A percentile compares a stretch with the other conserved stretches of the same genome.
Conservation (phyloP, 495 filamentous ascomycete genomes). For the Penicillium verhagenii region DNA sequence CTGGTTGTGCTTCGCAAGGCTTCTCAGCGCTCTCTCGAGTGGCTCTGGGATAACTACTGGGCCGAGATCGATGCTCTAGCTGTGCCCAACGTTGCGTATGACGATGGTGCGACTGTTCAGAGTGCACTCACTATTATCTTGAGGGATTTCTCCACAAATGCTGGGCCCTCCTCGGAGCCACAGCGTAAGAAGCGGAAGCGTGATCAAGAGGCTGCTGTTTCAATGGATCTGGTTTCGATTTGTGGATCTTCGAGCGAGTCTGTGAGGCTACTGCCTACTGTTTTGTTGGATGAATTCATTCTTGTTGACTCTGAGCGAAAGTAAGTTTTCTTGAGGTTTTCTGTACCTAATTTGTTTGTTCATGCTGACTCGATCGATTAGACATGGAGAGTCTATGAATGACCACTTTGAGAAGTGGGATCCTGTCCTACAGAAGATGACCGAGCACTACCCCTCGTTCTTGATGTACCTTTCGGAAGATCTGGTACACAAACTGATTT, state of each 20-base stretch:
- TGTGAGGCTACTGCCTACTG: constrained; percentile 19
- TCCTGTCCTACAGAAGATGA: constrained; percentile 31
- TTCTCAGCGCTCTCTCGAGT: constrained; percentile 65
- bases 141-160: constrained; percentile 13
- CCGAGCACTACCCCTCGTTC: constrained; percentile 30
- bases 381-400: constrained; percentile 34
- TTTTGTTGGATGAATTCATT: constrained; percentile 29
- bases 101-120: constrained; percentile 17
- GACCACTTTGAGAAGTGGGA: constrained; percentile 36
- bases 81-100: constrained; percentile 4
- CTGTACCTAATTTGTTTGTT: background rate
- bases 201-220: constrained; percentile 23
- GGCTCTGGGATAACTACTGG: constrained; percentile 93
- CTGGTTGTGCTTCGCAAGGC: constrained; percentile 66
- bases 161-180: constrained; percentile 12
- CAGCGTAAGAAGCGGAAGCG: constrained; percentile 36
- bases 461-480: constrained; percentile 36
- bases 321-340: constrained; percentile 26
- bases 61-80: constrained; percentile 22
- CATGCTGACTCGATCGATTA: constrained; percentile 15
- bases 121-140: constrained; percentile 20
- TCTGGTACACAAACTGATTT: constrained; percentile 34
- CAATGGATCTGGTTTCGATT: constrained; percentile 28
- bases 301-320: constrained; percentile 29
- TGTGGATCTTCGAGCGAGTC: constrained; percentile 25